Evolutionary conservation across 2,329 filamentous ascomycete species (phyloP), one percentile per base, ranked within the genome.

Genomic region (Microcyclospora pomicola): DNA sequence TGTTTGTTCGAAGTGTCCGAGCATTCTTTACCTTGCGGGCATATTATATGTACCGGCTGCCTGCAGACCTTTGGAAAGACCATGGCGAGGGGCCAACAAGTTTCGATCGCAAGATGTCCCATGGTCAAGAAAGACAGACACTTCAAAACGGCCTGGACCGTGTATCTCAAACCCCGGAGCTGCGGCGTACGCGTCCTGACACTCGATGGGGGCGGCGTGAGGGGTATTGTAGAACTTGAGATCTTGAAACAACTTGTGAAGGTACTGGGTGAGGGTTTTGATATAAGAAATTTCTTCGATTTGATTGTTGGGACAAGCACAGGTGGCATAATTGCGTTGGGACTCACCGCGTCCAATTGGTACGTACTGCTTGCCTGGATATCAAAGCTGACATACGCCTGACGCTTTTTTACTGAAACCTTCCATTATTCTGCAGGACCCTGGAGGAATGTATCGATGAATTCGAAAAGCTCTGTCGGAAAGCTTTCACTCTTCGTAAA

Each of bases 121-220:
- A 19, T 63, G 24, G 35, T 45, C 14, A 31, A 15, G n/a, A 35
- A 38, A 14, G 16, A 36, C 3, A 33, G 16, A 11, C 33, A 34
- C 5, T 45, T 37, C 29, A 12, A 24, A 9, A 28, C 32, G 5
- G 15, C 38, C 6, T 33, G 31, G 30, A 24, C 34, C 9, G 30
- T 61, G 6, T 43, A 42, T 12, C 41, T 59, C 13, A 64, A 61
- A 40, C 62, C 62, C 7, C 35, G 37, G 6, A 41, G 43, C 5
- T 55, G 59, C 12, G 63, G 63, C 2, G 45, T 61, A 9, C 55
- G 63, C 9, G 43, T 67, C 13, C 39, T 67, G 10, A 53, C 51
- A n/a, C 45, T 66, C 4, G 64, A 66, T 45, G 63, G 63, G 3
- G 64, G 64, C 9, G 63, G 64, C 1, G 55, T 66, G 9, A 51